Base-by-base conservation (phyloP, 2,329 filamentous ascomycete species). In the Ophiostoma pallidulum region DNA sequence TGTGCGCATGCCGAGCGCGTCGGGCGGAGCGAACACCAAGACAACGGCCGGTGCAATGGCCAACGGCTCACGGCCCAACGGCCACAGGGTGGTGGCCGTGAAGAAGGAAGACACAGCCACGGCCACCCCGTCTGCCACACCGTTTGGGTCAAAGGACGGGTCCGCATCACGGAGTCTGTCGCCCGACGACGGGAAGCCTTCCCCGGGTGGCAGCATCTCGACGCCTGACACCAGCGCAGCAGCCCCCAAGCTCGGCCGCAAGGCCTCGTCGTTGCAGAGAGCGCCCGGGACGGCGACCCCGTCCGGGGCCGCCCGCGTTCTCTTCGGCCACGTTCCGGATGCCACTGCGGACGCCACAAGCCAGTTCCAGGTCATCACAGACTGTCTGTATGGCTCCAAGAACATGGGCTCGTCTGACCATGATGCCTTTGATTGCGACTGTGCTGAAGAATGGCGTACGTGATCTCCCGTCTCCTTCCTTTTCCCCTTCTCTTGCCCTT, bases 401-500 rank as follows among this genome's bases (percentile, higher is more conserved):
- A 80, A 86, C 56, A 81, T 97, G 68, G 92, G 92, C 45, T 84
- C 84, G 55, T 94, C 92, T 22, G 91, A 96, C 60, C 86, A 90
- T 67, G 91, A 84, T 66, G 71, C 86, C 51, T 74, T 97, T 65
- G 92, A 96, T 66, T 98, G 92, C 67, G 92, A 98, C 64, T 98
- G 92, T 67, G 74, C 77, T 56, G 87, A 94, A 67, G 88, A 96
- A 69, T 96, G 86, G 86, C 84, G 91, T 96, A 82, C 73, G 90
- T 75, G 16, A 8, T n/a, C 9, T 31, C 16, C 22, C 29, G 7
- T 31, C 22, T 38, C 18, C 46, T 32, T 44, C 54, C 12, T 20
- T 24, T 12, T 12, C 22, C 7, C 18, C 47, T 40, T 51, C 56
- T 58, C 50, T 41, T 18, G 36, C 20, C 26, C 16, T 41, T 43